Evolutionary conservation across 2,329 filamentous ascomycete genomes (phyloP).

Genomic region (Scedosporium aurantiacum): DNA sequence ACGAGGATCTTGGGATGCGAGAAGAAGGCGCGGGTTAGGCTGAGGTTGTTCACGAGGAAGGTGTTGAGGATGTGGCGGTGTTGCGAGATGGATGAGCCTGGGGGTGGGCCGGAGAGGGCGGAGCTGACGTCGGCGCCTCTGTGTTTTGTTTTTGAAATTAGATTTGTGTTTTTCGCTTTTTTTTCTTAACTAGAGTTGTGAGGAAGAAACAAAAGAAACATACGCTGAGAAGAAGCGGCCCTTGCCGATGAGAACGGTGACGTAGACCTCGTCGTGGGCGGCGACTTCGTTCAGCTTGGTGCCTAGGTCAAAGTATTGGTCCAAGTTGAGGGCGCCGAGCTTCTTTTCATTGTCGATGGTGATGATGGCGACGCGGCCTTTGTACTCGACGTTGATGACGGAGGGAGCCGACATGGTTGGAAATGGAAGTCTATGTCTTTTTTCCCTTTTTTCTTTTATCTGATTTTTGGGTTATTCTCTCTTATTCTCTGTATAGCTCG

Average conservation of each 20-base stretch:
- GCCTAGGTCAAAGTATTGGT: constrained; percentile 68
- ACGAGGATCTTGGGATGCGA: constrained; percentile 90
- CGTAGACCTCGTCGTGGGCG: constrained; percentile 63
- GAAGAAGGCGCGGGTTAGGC: constrained; percentile 83
- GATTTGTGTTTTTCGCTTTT: neutral
- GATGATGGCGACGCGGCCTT: constrained; percentile 51
- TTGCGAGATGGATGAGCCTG: neutral
- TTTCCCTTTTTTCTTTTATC: neutral
- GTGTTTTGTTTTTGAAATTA: neutral
- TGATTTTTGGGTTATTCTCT: neutral
- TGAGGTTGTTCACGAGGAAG: constrained; percentile 80
- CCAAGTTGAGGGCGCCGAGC: constrained; percentile 67
- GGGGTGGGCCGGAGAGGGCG: neutral
- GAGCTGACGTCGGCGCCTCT: constrained; percentile 9
- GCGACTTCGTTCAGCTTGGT: constrained; percentile 68
- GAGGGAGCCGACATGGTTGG: constrained; percentile 8
- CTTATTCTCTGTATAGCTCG: no score
- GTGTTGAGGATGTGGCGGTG: constrained; percentile 45
- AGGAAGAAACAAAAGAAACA: constrained; percentile 17
- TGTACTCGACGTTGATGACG: constrained; percentile 27
- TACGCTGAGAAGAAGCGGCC: constrained; percentile 87
- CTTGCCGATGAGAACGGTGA: constrained; percentile 75
- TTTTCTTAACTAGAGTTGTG: neutral
- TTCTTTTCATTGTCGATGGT: constrained; percentile 78
- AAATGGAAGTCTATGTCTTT: neutral